Evolutionary conservation across 192 early-diverging fungal genomes (phyloP), one percentile per base, ranked within the genome.

Genomic region (Pilaira anomala): DNA sequence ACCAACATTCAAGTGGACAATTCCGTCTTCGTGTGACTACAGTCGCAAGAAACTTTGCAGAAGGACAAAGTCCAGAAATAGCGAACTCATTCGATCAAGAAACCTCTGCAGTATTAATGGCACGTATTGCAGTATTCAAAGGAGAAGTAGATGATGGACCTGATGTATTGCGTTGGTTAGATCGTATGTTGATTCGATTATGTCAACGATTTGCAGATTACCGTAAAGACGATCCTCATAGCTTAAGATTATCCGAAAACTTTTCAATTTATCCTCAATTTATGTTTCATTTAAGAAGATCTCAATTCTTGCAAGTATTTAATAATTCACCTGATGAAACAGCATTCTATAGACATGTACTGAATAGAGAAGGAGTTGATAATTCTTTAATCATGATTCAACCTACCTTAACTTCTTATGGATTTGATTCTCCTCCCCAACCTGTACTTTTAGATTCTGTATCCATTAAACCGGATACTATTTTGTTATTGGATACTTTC

Each of bases 181-280:
- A 99, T 81, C 87, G 95, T 63, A 97, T 98, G 93, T 78, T 99
- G 42, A 99, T 99, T 76, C 89, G 97, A 3, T 77, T 98, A 74
- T 99, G 97, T 81, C 95, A 97, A 74, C 88, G 91, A 67, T 97
- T 97, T 76, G 97, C 92, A n/a, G 92, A 95, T 55, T 99, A 91
- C 79, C 80, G 92, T 11, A 94, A 97, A 67, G 97, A 98, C 55
- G 97, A 99, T 53, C 92, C 93, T 24, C 78, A 83, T 14, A 89
- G 87, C 49, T 99, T 99, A 84, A 84, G 90, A 7, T 81, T 99
- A 49, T 75, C 85, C 0, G 88, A 91, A 54, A 96, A 93, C 77
- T 99, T 99, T 69, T 93, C 95, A 1, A 95, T 98, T 65, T 99
- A 99, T 76, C 97, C 97, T 51, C 96, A 98, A 76, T 99, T 99